Percentiles rank a stretch among this genome's conserved stretches.
Evolutionary conservation across 257 asterid species (phyloP).

Genomic region (Anisodus tanguticus): DNA sequence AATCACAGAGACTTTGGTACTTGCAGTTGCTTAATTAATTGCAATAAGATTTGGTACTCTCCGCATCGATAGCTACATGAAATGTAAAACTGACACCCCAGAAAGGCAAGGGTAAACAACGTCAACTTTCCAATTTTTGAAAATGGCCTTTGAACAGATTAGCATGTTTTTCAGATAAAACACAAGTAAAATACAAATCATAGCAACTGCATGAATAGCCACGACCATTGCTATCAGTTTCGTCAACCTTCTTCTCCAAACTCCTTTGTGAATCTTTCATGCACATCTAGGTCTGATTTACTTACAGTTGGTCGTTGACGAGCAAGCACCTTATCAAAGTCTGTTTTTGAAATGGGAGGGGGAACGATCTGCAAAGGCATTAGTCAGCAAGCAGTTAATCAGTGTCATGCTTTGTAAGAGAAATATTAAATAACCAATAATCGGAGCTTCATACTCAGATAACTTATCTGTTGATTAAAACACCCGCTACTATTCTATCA

Average conservation of each 20-base stretch:
- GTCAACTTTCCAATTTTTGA: not conserved
- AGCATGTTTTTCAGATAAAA: not conserved
- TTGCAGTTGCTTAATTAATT: not conserved
- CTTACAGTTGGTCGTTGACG: slow-evolving; percentile 94
- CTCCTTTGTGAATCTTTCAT: slow-evolving; percentile 89
- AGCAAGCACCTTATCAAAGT: slow-evolving; percentile 88
- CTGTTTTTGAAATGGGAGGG: slow-evolving; percentile 83
- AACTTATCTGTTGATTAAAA: not conserved
- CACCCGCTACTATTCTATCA: not conserved
- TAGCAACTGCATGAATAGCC: not conserved
- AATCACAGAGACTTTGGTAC: not conserved
- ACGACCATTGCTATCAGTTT: not conserved
- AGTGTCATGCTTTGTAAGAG: not conserved
- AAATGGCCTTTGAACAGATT: not conserved
- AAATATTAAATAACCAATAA: not conserved
- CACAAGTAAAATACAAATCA: not conserved
- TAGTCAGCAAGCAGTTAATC: not conserved
- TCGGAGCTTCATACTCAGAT: not conserved
- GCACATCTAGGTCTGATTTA: slow-evolving; percentile 89
- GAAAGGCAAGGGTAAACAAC: slow-evolving; percentile 1
- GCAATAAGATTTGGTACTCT: not conserved
- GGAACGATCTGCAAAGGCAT: slow-evolving; percentile 65
- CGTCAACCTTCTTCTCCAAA: slow-evolving; percentile 96
- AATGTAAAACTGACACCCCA: not conserved
- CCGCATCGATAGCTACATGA: not conserved